Evolutionary conservation across 2,329 filamentous ascomycete species (phyloP), one percentile per base, ranked within the genome.

Genomic region (Chaetomium strumarium): DNA sequence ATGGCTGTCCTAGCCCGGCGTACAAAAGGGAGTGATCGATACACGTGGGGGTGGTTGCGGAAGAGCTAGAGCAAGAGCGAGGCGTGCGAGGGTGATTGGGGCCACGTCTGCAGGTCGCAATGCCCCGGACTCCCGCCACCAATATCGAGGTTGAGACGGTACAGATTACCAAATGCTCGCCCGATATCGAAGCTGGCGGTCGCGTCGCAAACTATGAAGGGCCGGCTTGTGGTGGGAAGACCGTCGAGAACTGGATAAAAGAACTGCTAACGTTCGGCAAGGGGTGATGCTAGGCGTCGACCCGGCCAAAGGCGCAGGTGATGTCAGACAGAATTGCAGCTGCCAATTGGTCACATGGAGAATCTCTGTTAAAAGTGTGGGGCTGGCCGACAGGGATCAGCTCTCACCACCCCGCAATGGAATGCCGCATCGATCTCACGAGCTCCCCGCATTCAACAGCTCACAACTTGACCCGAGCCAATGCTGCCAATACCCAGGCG

Each of bases 271-370:
- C 24, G 24, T 4, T 4, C 24, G 24, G 24, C 7, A 24, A 24
- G 24, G 4, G 24, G 24, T 7, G 24, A 24, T 24, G 24, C 24
- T 7, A n/a, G 24, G 24, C 7, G 4, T 24, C 39, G 19, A 34
- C 20, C 34, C 12, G 29, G 30, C 33, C 7, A 16, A 16, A 38
- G 20, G 10, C 16, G 46, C 24, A n/a, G 20, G 48, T 55, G 52
- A 55, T 55, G 52, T 55, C 52, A 55, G 39, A 48, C 48, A 46
- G 14, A 17, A 24, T 10, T 24, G 34, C 17, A 16, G 39, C 43
- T 14, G 13, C 13, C 51, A 38, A 55, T 55, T 52, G 45, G 51
- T n/a, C 24, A 16, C 6, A 13, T 43, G 11, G 5, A n/a, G 24
- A 24, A 24, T 24, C 24, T 24, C 24, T 24, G 4, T 7, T 11